Evolutionary conservation across 2,329 filamentous ascomycete species (phyloP).

Genomic region (Rhynchosporium secalis): DNA sequence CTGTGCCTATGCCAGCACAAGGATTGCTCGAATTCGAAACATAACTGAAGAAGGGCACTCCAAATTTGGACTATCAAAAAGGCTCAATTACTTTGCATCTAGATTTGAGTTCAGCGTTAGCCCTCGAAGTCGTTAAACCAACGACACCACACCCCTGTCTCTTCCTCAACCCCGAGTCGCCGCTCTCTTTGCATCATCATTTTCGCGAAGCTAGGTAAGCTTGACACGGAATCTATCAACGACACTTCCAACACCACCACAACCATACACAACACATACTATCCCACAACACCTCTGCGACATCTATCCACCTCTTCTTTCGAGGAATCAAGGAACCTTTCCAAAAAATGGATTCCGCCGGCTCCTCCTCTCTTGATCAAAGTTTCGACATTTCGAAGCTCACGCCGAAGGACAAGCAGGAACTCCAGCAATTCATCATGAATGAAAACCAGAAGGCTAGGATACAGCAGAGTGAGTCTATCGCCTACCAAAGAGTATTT

Average conservation of each 20-base stretch:
- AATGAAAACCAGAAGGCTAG: constrained; percentile 85
- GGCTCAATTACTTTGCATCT: not conserved
- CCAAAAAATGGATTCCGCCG: constrained; percentile 33
- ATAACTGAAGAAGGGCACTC: too few relatives aligned
- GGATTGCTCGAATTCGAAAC: not conserved
- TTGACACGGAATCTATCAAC: too few relatives aligned
- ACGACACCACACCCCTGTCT: not conserved
- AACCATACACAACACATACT: not conserved
- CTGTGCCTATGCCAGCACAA: too few relatives aligned
- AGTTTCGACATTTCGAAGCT: constrained; percentile 70
- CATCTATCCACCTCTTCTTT: not conserved
- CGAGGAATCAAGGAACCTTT: constrained; percentile 40
- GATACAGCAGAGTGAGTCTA: constrained; percentile 50
- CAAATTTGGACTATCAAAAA: too few relatives aligned
- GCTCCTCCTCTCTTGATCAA: constrained; percentile 25
- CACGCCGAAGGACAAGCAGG: constrained; percentile 77
- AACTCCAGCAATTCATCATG: constrained; percentile 81
- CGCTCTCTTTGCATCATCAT: not conserved
- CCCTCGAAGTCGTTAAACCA: not conserved
- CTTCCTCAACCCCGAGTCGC: not conserved
- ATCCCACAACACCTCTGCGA: not conserved
- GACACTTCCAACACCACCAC: not conserved
- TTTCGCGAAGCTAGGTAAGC: not conserved
- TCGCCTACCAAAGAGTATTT: too few relatives aligned
- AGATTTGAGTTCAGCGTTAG: not conserved